Evolutionary conservation across 805 yeast genomes (phyloP), one percentile per base, ranked within the genome.

Genomic region (Jamesozyma jinghongensis): DNA sequence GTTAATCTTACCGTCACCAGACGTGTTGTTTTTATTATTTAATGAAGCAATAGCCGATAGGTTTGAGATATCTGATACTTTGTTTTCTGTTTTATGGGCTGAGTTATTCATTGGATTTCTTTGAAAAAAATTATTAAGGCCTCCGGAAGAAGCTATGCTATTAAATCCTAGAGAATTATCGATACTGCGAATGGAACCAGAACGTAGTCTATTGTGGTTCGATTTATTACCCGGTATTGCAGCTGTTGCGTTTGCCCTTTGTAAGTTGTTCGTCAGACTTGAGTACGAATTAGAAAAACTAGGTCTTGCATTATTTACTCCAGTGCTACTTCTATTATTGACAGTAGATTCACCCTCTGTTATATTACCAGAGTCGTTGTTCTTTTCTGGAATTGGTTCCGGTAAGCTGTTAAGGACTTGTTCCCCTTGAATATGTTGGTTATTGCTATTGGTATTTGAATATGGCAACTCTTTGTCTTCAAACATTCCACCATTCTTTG

Each of bases 201-300:
- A 35, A 5, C 12, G 27, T 6, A 17, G 28, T 25, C 34, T 39
- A 19, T 11, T 20, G 20, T 32, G 7, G 19, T 3, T 20, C 4
- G 14, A 3, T 10, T 28, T 18, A 25, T 26, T 33, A 20, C 40
- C 33, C 6, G 46, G 22, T 18, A 34, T 39, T 5, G 39, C 47
- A 19, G 40, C 43, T 2, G 41, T 40, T 1, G 42, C 40, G 29
- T 46, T 41, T 7, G 56, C 50, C 16, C 48, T 50, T 32, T 57
- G 56, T 32, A 59, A 37, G 37, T 54, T 57, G 37, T 48, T 59
- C 2, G 63, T 53, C 19, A 61, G 39, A 41, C 65, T 57, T 3
- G 65, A 58, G 34, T 54, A 56, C 4, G 63, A 56, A 35, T 54
- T 56, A 0, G 61, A 51, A 34, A 59, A 58, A 38, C 44, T 51